Evolutionary conservation across 129 eudicot species (phyloP).

Genomic region (Flaveria trinervia): DNA sequence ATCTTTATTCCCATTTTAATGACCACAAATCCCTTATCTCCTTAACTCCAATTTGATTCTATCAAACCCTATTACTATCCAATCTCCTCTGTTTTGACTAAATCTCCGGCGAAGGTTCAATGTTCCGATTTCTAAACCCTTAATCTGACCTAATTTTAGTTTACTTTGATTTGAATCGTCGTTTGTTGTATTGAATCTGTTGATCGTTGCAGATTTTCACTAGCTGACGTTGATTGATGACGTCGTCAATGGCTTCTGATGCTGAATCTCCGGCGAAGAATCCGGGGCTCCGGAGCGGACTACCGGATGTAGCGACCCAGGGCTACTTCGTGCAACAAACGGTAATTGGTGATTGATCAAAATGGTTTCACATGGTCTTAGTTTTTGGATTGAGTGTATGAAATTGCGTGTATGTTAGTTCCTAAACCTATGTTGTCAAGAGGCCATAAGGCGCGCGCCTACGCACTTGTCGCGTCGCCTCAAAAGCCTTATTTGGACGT

Average conservation of each 20-base stretch:
- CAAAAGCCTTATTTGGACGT: no score
- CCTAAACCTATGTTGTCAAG: no score
- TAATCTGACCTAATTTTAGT: no score
- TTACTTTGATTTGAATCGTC: not conserved
- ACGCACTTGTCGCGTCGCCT: no score
- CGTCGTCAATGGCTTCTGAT: conserved; percentile 7
- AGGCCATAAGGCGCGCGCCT: no score
- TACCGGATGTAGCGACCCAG: not conserved
- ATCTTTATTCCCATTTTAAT: no score
- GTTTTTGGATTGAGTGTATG: not conserved
- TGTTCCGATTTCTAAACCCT: no score
- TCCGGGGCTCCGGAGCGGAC: not conserved
- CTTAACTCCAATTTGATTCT: no score
- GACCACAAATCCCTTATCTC: no score
- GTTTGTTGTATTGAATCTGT: not conserved
- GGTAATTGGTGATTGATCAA: not conserved
- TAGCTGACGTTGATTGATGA: not conserved
- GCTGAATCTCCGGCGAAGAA: not conserved
- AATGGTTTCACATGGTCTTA: not conserved
- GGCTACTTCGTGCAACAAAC: conserved; percentile 9
- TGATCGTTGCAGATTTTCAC: not conserved
- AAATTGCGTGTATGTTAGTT: not conserved
- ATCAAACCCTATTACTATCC: no score
- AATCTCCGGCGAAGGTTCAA: no score
- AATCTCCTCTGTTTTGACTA: no score